A percentile compares a stretch with the other conserved stretches of the same genome.
These are phyloP conservation scores for Rostrohypoxylon terebratum DNA, from an alignment of 495 filamentous ascomycete species.

Conservation along the genomic window DNA sequence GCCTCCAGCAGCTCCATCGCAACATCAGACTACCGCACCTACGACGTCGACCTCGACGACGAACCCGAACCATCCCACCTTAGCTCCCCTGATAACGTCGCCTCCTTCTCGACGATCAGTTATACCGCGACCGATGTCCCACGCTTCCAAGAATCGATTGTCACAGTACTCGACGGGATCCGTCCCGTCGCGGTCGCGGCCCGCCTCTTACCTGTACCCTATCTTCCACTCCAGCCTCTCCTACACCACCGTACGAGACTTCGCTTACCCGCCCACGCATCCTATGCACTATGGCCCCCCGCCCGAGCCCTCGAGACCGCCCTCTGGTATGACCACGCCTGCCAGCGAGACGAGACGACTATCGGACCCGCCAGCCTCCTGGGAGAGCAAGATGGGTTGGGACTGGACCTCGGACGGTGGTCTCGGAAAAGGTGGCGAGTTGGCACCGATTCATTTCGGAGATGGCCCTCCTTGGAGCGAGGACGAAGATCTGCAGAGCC, in stretches of 20 bases:
- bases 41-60: constrained; percentile 61
- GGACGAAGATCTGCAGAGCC: constrained; percentile 94
- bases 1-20: constrained; percentile 60
- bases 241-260: constrained; percentile 93
- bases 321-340: constrained; percentile 84
- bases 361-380: constrained; percentile 80
- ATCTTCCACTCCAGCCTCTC: constrained; percentile 88
- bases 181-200: constrained; percentile 78
- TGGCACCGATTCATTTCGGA: constrained; percentile 86
- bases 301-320: constrained; percentile 71
- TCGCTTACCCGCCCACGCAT: constrained; percentile 86
- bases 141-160: constrained; percentile 75
- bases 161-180: constrained; percentile 76
- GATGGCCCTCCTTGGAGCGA: constrained; percentile 98
- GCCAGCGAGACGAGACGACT: constrained; percentile 82
- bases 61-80: constrained; percentile 67
- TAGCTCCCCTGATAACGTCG: constrained; percentile 74
- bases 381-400: constrained; percentile 69
- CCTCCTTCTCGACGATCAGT: constrained; percentile 66
- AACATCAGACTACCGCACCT: constrained; percentile 55
- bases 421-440: constrained; percentile 66
- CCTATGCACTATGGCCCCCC: constrained; percentile 95
- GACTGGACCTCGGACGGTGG: constrained; percentile 60
- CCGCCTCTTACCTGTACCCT: constrained; percentile 80
- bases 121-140: constrained; percentile 74